Evolutionary conservation across 208 protist genomes (phyloP).

Genomic region (Trypanosoma cruzi): DNA sequence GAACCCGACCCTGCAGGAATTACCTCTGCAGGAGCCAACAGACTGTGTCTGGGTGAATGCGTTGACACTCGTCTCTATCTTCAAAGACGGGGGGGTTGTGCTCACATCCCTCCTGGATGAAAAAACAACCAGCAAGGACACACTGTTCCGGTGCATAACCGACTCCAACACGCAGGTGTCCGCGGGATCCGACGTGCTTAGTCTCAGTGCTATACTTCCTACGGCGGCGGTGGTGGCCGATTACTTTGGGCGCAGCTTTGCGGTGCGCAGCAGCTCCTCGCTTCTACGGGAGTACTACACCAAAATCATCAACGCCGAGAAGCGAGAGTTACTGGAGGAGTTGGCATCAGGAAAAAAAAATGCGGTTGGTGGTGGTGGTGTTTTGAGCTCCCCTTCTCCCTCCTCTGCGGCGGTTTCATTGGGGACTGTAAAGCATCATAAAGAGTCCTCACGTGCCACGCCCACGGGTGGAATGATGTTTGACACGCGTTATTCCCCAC

Average conservation of each 20-base stretch:
- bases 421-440: not conserved
- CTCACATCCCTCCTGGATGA: conserved; percentile 62
- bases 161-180: conserved; percentile 14
- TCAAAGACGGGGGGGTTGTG: conserved; percentile 64
- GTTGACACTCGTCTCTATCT: conserved; percentile 68
- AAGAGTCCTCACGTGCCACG: conserved; percentile 1
- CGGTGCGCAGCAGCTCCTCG: conserved; percentile 57
- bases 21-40: conserved; percentile 36
- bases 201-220: conserved; percentile 64
- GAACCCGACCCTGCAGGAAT: conserved; percentile 26
- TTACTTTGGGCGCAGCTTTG: conserved; percentile 62
- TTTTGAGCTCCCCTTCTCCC: not conserved
- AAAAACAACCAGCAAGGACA: conserved; percentile 11
- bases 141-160: conserved; percentile 11
- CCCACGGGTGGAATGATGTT: not conserved
- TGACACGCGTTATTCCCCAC: not conserved
- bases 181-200: conserved; percentile 40
- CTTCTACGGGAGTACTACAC: conserved; percentile 44
- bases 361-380: not conserved
- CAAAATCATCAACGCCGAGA: conserved; percentile 16
- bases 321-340: conserved; percentile 11
- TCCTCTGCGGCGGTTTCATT: not conserved
- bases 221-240: conserved; percentile 57
- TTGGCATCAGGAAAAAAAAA: not conserved
- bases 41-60: conserved; percentile 86